phyloP scores from a whole-genome alignment of 73 alveolate genomes.

The Tetrahymena thermophila region DNA sequence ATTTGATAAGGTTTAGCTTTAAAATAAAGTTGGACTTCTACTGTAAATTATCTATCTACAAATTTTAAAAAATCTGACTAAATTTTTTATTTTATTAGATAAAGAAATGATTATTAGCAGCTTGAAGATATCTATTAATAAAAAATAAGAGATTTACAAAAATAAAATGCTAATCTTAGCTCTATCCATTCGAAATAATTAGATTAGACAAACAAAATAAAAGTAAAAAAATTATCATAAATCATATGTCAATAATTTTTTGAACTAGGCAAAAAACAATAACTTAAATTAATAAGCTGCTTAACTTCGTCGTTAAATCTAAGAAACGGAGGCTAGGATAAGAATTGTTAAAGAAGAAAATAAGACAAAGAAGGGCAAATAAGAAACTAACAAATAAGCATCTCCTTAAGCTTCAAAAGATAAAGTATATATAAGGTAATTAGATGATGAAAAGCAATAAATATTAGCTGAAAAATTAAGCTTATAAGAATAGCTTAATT shows the following conservation, averaged over 20 bases:
- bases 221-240: neutral
- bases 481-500: neutral
- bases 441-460: neutral
- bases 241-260: neutral
- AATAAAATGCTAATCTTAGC: neutral
- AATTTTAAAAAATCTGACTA: neutral
- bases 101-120: neutral
- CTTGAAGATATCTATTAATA: neutral
- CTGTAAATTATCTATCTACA: neutral
- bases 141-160: neutral
- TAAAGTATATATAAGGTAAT: neutral
- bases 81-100: neutral
- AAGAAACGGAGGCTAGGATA: neutral
- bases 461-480: neutral
- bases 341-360: neutral
- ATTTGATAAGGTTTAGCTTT: neutral
- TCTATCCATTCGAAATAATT: neutral
- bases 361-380: neutral
- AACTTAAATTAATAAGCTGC: neutral
- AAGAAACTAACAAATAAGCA: neutral
- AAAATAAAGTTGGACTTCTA: neutral
- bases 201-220: neutral
- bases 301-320: neutral
- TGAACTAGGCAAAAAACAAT: neutral
- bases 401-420: neutral